phyloP scores from a whole-genome alignment of 768 basidiomycete genomes.

The Amanita phalloides region DNA sequence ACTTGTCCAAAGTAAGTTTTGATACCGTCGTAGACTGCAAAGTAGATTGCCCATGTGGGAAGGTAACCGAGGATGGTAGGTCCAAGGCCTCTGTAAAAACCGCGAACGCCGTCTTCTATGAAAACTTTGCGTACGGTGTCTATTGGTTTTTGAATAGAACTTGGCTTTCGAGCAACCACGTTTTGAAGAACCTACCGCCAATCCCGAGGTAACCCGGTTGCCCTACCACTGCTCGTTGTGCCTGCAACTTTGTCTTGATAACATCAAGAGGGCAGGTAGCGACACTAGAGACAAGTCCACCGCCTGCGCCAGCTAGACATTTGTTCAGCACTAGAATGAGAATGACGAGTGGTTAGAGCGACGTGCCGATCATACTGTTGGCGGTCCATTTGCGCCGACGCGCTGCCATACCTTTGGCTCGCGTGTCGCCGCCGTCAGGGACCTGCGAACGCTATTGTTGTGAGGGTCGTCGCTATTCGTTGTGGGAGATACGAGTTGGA shows the following conservation, averaged over 20 bases:
- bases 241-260: slow-evolving; percentile 94
- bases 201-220: slow-evolving; percentile 72
- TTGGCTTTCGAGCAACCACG: background rate
- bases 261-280: slow-evolving; percentile 98
- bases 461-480: slow-evolving; percentile 7
- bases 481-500: background rate
- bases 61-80: slow-evolving; percentile 95
- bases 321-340: slow-evolving; percentile 1
- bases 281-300: slow-evolving; percentile 85
- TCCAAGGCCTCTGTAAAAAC: slow-evolving; percentile 93
- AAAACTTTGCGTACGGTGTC: slow-evolving; percentile 30
- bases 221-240: slow-evolving; percentile 67
- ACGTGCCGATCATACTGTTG: slow-evolving; percentile 75
- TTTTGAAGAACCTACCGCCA: slow-evolving; percentile 36
- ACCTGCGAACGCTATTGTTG: slow-evolving; percentile 1
- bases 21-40: slow-evolving; percentile 94
- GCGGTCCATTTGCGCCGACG: slow-evolving; percentile 53
- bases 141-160: slow-evolving; percentile 11
- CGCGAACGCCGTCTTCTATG: slow-evolving; percentile 69
- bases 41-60: slow-evolving; percentile 99
- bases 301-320: slow-evolving; percentile 78
- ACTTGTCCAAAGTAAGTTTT: slow-evolving; percentile 73
- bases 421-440: slow-evolving; percentile 16
- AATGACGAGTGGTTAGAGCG: background rate
- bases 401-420: slow-evolving; percentile 61